These are phyloP conservation scores for Persicaria maculosa DNA, from an alignment of 148 eudicot species.

Conservation along the genomic window DNA sequence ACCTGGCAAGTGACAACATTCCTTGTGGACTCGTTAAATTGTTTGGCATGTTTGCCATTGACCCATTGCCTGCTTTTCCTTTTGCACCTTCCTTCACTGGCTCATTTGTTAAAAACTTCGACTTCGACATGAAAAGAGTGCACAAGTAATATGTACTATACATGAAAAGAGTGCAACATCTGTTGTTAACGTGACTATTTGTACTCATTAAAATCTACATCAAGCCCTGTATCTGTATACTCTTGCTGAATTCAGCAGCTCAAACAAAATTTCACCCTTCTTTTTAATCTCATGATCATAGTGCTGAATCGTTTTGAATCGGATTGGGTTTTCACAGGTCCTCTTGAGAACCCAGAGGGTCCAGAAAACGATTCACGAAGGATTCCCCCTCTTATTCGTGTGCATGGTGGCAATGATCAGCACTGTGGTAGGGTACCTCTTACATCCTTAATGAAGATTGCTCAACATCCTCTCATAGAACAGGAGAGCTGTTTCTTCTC, in stretches of 20 bases:
- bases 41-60: background rate
- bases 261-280: background rate
- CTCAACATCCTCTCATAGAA: background rate
- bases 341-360: constrained; percentile 30
- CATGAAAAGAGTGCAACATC: background rate
- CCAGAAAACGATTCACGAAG: constrained; percentile 48
- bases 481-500: background rate
- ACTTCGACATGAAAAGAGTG: too few species aligned
- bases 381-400: constrained; percentile 57
- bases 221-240: background rate
- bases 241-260: background rate
- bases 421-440: constrained; percentile 12
- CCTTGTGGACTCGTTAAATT: background rate
- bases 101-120: background rate
- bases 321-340: constrained; percentile 34
- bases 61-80: background rate
- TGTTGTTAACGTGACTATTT: background rate
- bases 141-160: background rate
- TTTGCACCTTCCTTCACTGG: background rate
- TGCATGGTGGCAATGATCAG: constrained; percentile 15
- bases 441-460: constrained; percentile 1
- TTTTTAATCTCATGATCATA: background rate
- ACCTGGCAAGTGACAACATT: background rate
- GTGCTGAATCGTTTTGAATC: background rate
- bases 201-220: background rate